These are phyloP conservation scores for Rubroshorea leprosula DNA, from an alignment of 345 rosid species.

Conservation along the genomic window DNA sequence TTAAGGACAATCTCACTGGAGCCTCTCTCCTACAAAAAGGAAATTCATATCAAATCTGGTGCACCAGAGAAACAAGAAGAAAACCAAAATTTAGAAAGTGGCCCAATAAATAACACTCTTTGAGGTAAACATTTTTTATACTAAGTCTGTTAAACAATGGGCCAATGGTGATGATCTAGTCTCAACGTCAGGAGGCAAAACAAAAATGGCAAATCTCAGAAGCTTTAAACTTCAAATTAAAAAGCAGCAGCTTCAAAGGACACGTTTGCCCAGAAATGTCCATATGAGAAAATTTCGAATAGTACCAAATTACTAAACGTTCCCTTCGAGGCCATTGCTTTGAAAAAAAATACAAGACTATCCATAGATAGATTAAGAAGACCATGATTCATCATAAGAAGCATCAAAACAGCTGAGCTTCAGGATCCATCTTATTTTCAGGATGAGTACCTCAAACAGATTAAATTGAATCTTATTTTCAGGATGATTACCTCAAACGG, in stretches of 20 bases:
- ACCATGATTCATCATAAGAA: no score
- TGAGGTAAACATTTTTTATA: no score
- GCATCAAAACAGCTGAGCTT: no score
- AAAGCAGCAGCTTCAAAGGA: not conserved
- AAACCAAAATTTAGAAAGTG: not conserved
- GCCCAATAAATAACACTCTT: not conserved
- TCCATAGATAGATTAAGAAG: no score
- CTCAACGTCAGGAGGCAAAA: not conserved
- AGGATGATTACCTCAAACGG: no score
- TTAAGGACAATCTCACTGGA: constrained; percentile 54
- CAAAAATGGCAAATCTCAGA: not conserved
- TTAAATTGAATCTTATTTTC: no score
- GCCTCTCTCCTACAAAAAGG: constrained; percentile 47
- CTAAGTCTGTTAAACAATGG: not conserved
- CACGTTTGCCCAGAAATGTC: not conserved
- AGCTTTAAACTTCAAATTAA: not conserved
- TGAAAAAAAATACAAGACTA: no score
- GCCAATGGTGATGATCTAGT: not conserved
- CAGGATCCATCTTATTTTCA: no score
- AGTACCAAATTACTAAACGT: no score
- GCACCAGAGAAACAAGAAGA: not conserved
- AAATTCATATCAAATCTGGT: not conserved
- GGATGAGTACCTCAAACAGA: no score
- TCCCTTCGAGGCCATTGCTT: no score
- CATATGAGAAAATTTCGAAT: not conserved